A percentile compares a stretch with the other conserved stretches of the same genome.
phyloP scores from a whole-genome alignment of 441 rosid genomes.

The Sinapis alba region DNA sequence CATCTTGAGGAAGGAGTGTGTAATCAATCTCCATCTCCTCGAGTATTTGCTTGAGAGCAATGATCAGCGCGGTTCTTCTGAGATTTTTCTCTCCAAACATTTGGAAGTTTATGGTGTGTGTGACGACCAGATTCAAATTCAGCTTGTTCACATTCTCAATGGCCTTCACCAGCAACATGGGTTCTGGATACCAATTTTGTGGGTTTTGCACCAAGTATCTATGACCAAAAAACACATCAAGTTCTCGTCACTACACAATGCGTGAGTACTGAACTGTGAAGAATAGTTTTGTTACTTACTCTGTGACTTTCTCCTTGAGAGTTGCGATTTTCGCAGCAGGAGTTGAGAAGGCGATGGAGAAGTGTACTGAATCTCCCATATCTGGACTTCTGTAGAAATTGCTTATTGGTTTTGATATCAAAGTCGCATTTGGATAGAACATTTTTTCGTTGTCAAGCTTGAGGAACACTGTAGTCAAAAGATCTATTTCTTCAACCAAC shows the following conservation, averaged over 20 bases:
- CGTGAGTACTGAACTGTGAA: neutral
- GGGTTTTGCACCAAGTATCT: slow-evolving; percentile 60
- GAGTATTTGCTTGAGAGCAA: slow-evolving; percentile 62
- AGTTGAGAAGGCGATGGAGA: slow-evolving; percentile 72
- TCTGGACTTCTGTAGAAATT: slow-evolving; percentile 80
- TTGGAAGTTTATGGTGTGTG: slow-evolving; percentile 78
- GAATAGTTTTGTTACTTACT: slow-evolving; percentile 45
- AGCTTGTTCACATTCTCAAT: slow-evolving; percentile 70
- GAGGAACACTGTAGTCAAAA: slow-evolving; percentile 76
- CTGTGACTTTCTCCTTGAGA: slow-evolving; percentile 55
- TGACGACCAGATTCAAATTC: slow-evolving; percentile 53
- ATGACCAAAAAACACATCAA: slow-evolving; percentile 15
- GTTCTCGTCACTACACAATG: neutral
- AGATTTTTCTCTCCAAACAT: slow-evolving; percentile 56
- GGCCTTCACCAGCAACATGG: slow-evolving; percentile 55
- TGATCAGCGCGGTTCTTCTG: slow-evolving; percentile 57
- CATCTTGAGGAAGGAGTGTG: slow-evolving; percentile 65
- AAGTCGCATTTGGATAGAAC: slow-evolving; percentile 72
- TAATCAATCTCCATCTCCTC: slow-evolving; percentile 65
- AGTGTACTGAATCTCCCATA: slow-evolving; percentile 70
- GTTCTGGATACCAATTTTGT: slow-evolving; percentile 59
- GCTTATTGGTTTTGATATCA: slow-evolving; percentile 75
- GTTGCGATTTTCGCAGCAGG: slow-evolving; percentile 55
- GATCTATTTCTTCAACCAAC: slow-evolving; percentile 92
- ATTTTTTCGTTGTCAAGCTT: slow-evolving; percentile 74